Conservation (phyloP, 1,284 basidiomycete species). For the Pulchroboletus neoregius region DNA sequence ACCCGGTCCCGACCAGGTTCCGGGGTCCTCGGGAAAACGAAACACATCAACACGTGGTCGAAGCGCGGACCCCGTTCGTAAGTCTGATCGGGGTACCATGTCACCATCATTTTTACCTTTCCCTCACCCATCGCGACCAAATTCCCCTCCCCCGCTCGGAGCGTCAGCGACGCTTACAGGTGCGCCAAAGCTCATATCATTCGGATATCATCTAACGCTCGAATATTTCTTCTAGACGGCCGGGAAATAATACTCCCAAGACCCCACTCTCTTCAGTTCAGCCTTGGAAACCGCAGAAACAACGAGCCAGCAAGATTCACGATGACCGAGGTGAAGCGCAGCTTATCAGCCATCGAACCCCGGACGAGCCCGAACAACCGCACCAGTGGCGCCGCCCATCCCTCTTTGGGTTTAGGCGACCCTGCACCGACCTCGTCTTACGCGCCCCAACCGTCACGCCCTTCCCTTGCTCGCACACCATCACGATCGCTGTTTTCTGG, state of each 20-base stretch:
- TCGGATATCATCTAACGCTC: background rate
- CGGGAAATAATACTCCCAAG: slow-evolving; percentile 11
- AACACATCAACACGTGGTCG: slow-evolving; percentile 21
- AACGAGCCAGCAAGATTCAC: slow-evolving; percentile 3
- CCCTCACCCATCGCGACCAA: slow-evolving; percentile 28
- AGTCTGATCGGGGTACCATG: slow-evolving; percentile 18
- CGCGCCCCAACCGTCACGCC: slow-evolving; percentile 5
- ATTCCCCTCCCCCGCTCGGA: slow-evolving; percentile 12
- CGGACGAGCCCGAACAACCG: slow-evolving; percentile 11
- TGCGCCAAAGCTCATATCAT: slow-evolving; percentile 4
- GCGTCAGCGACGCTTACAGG: slow-evolving; percentile 30
- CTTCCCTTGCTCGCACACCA: slow-evolving; percentile 20
- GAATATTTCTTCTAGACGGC: slow-evolving; percentile 13
- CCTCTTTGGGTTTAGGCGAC: slow-evolving; percentile 18
- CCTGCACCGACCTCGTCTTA: slow-evolving; percentile 17
- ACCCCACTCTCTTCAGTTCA: slow-evolving; percentile 26
- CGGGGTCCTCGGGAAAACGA: slow-evolving; percentile 26
- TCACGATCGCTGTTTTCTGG: slow-evolving; percentile 19
- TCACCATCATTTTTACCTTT: slow-evolving; percentile 34
- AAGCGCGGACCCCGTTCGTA: slow-evolving; percentile 17
- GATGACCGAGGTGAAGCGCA: slow-evolving; percentile 29
- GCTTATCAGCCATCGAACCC: slow-evolving; percentile 23
- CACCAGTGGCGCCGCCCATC: slow-evolving; percentile 15
- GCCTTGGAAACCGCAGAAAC: slow-evolving; percentile 15
- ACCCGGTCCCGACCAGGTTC: slow-evolving; percentile 5